Conservation (phyloP, 208 protist species). For the Leishmania guyanensis region DNA sequence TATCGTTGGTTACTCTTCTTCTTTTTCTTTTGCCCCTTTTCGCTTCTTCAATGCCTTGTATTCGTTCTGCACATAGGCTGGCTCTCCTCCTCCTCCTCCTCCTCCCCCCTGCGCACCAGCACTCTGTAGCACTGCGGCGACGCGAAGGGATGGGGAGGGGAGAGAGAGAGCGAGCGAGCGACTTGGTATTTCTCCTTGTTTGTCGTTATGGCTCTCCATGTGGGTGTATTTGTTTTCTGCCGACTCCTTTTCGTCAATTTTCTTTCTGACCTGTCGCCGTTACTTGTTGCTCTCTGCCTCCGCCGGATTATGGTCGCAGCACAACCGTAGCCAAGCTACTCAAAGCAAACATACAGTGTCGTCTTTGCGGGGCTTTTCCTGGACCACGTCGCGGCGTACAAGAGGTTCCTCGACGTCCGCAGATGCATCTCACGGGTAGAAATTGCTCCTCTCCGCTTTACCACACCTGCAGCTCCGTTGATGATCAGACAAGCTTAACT, state of each 20-base stretch:
- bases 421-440: not conserved
- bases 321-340: not conserved
- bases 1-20: not conserved
- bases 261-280: not conserved
- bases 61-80: not conserved
- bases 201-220: not conserved
- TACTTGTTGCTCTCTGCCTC: not conserved
- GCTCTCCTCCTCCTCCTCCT: not conserved
- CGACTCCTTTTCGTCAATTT: not conserved
- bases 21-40: not conserved
- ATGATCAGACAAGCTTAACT: not conserved
- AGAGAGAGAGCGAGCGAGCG: not conserved
- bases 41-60: not conserved
- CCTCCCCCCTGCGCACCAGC: not conserved
- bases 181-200: conserved; percentile 18
- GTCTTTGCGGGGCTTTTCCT: not conserved
- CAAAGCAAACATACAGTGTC: not conserved
- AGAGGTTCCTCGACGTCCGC: not conserved
- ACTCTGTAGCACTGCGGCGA: not conserved
- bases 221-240: not conserved
- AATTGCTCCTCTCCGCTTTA: not conserved
- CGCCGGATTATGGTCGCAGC: not conserved
- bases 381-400: not conserved
- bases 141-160: not conserved
- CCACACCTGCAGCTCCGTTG: not conserved